Evolutionary conservation across 202 grass and related monocot genomes (phyloP), one percentile per base, ranked within the genome.

Genomic region (Eragrostis tef): DNA sequence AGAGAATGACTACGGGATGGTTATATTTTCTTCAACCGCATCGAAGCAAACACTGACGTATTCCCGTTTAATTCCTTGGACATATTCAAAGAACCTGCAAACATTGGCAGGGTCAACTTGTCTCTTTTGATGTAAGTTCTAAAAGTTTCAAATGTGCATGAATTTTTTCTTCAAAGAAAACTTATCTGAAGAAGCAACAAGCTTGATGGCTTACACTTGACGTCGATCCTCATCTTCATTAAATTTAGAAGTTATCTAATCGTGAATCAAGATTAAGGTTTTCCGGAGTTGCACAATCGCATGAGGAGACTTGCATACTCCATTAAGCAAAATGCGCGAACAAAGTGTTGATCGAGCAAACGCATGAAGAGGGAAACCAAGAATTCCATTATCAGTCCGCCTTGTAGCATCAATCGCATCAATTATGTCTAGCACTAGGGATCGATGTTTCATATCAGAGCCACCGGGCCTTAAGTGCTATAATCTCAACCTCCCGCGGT

Each of bases 401-500:
- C 16, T 67, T 47, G 24, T 65, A 36, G 34, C 70, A 56, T 56
- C 57, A 60, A 22, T 75, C 65, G 42, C 73, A 48, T 70, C 64
- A 70, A 36, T 77, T 39, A 77, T 60, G 52, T 74, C 22, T 6
- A 7, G 64, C 78, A 80, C 65, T 70, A 9, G 44, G 15, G 31
- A 42, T 57, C 24, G 62, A 53, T 70, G 36, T 42, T 46, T 80
- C 78, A 58, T 58, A 57, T 70, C 78, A 58, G 73, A 70, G 39
- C 1, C 67, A 25, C 45, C 7, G 9, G 14, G 4, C 63, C 36
- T 36, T 41, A 26, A 77, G 82, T 70, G 73, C 54, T n/a, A 61
- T 70, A 78, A 78, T 17, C 64, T 74, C 74, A 49, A 70, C 73
- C 64, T 84, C 48, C 16, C 39, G 43, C 48, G 29, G 52, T 84